phyloP scores from a whole-genome alignment of 1,284 basidiomycete species.

The Sporisorium exsertum region DNA sequence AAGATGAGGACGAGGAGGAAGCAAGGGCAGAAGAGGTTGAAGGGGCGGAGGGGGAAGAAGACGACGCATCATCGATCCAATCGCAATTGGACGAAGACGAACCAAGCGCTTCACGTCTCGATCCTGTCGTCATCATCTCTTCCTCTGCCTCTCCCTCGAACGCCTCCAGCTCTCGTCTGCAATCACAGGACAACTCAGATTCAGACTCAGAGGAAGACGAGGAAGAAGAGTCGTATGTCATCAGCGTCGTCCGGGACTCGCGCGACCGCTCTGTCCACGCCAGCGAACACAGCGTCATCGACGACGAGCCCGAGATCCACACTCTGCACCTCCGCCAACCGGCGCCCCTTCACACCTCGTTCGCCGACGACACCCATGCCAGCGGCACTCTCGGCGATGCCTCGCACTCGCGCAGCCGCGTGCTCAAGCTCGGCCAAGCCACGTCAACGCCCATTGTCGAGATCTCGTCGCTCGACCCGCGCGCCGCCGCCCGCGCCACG shows the following conservation, averaged over 20 bases:
- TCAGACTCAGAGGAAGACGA: conserved; percentile 1
- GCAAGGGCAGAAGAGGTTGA: not conserved
- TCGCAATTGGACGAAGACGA: conserved; percentile 12
- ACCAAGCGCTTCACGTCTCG: conserved; percentile 7
- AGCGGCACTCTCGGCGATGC: conserved; percentile 23
- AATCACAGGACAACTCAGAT: not conserved
- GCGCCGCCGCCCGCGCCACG: conserved; percentile 59
- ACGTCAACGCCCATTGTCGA: conserved; percentile 60
- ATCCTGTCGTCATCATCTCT: conserved; percentile 11
- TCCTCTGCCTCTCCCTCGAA: conserved; percentile 14
- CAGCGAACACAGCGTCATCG: conserved; percentile 18
- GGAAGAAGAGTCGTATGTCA: conserved; percentile 8
- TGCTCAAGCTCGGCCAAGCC: conserved; percentile 51
- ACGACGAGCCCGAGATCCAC: conserved; percentile 38
- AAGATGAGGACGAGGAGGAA: not conserved
- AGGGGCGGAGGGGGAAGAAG: conserved; percentile 1
- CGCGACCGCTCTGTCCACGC: conserved; percentile 18
- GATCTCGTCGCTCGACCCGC: conserved; percentile 57
- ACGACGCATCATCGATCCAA: not conserved
- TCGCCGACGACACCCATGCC: not conserved
- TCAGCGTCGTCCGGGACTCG: conserved; percentile 29
- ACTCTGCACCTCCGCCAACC: conserved; percentile 43
- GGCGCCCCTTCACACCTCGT: not conserved
- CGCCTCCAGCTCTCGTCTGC: not conserved
- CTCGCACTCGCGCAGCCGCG: conserved; percentile 48